phyloP scores from a whole-genome alignment of 805 yeast genomes.

The Saccharomycopsis fermentans region DNA sequence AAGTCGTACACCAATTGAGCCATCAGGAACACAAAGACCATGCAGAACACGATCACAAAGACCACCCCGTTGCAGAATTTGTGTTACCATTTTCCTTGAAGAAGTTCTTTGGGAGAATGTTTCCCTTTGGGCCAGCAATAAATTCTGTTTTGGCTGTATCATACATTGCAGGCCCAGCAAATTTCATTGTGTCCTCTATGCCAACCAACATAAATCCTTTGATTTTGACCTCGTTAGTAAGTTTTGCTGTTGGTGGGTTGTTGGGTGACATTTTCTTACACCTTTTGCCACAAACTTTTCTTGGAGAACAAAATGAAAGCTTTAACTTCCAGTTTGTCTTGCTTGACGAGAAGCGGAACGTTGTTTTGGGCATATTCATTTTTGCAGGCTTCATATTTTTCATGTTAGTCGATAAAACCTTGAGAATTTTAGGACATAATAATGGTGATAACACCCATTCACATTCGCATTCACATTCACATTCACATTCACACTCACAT shows the following conservation, averaged over 20 bases:
- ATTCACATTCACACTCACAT: slow-evolving; percentile 37
- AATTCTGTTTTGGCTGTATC: slow-evolving; percentile 57
- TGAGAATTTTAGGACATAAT: slow-evolving; percentile 39
- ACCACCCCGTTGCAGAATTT: slow-evolving; percentile 14
- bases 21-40: slow-evolving; percentile 19
- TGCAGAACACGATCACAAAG: slow-evolving; percentile 21
- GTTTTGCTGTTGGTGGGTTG: slow-evolving; percentile 70
- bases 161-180: slow-evolving; percentile 57
- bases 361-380: slow-evolving; percentile 42
- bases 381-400: slow-evolving; percentile 53
- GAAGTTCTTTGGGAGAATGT: slow-evolving; percentile 32
- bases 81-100: slow-evolving; percentile 24
- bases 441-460: slow-evolving; percentile 25
- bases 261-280: slow-evolving; percentile 69
- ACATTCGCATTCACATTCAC: slow-evolving; percentile 39
- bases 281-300: slow-evolving; percentile 57
- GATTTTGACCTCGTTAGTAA: slow-evolving; percentile 42
- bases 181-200: slow-evolving; percentile 41
- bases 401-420: slow-evolving; percentile 49
- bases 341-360: slow-evolving; percentile 41
- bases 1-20: slow-evolving; percentile 33
- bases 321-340: slow-evolving; percentile 34
- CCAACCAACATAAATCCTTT: slow-evolving; percentile 48
- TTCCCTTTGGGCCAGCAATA: slow-evolving; percentile 49
- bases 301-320: slow-evolving; percentile 38